Conservation (phyloP, 2,329 filamentous ascomycete species). For the Aureobasidium melanogenum region DNA sequence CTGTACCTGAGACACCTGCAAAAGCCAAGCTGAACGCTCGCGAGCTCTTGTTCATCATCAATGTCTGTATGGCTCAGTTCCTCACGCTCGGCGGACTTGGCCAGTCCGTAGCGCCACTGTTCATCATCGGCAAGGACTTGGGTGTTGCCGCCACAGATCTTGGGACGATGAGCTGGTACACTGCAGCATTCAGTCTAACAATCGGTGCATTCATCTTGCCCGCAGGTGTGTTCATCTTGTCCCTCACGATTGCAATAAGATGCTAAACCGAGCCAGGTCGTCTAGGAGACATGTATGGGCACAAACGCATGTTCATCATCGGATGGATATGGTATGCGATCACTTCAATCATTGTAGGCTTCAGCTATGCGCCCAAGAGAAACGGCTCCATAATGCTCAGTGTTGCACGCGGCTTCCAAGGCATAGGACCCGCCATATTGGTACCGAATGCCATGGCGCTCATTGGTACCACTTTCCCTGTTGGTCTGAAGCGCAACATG, state of each 20-base stretch:
- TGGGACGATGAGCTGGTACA: slow-evolving; percentile 35
- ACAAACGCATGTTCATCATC: slow-evolving; percentile 32
- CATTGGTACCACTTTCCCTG: slow-evolving; percentile 25
- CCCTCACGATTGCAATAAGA: neutral
- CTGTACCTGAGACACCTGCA: neutral
- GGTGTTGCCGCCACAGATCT: slow-evolving; percentile 29
- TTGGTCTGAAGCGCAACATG: slow-evolving; percentile 30
- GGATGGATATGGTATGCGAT: slow-evolving; percentile 32
- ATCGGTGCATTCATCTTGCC: slow-evolving; percentile 39
- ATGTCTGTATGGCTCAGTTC: slow-evolving; percentile 15
- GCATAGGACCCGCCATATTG: slow-evolving; percentile 29
- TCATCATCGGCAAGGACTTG: slow-evolving; percentile 38
- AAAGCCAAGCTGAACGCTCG: neutral
- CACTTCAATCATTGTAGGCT: slow-evolving; percentile 31
- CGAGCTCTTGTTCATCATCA: slow-evolving; percentile 13
- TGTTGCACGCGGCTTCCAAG: slow-evolving; percentile 31
- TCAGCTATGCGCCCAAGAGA: slow-evolving; percentile 25
- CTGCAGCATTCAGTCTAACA: slow-evolving; percentile 34
- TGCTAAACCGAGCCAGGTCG: slow-evolving; percentile 19
- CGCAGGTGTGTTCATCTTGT: slow-evolving; percentile 19
- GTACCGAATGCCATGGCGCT: slow-evolving; percentile 31
- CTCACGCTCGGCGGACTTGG: slow-evolving; percentile 14
- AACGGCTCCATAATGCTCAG: slow-evolving; percentile 26
- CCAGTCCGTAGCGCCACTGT: slow-evolving; percentile 30
- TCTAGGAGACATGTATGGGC: slow-evolving; percentile 35